phyloP scores from a whole-genome alignment of 2,329 filamentous ascomycete genomes.

The Lecanosticta acicola region DNA sequence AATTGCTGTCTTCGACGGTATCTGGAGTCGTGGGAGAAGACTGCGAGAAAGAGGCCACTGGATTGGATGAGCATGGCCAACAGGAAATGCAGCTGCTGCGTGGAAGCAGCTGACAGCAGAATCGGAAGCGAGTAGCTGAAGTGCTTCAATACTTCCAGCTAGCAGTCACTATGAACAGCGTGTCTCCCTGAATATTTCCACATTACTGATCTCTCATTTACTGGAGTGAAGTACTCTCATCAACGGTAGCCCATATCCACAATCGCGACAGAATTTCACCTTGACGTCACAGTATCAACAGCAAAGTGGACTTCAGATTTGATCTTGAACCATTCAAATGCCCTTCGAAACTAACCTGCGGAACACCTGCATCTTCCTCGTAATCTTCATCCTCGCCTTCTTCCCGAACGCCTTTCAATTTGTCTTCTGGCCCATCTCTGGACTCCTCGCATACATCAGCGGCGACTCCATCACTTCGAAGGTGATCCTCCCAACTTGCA shows the following conservation, averaged over 20 bases:
- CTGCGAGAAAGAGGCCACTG: conserved; percentile 5
- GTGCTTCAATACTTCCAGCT: neutral
- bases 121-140: neutral
- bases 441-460: conserved; percentile 30
- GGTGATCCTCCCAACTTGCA: conserved; percentile 26
- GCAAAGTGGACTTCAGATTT: neutral
- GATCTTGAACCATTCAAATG: conserved; percentile 14
- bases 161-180: neutral
- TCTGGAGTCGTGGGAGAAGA: conserved; percentile 5
- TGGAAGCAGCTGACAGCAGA: conserved; percentile 1
- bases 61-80: neutral
- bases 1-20: conserved; percentile 1
- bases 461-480: conserved; percentile 31
- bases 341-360: conserved; percentile 27
- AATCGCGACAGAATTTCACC: neutral
- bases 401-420: conserved; percentile 45
- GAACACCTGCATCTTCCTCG: conserved; percentile 43
- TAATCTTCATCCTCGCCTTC: conserved; percentile 47
- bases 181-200: neutral
- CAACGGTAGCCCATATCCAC: neutral
- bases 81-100: conserved; percentile 2
- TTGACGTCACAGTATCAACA: conserved; percentile 9
- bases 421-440: conserved; percentile 33
- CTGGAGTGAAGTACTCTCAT: neutral
- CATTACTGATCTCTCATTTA: neutral